Conservation (phyloP, 2,329 filamentous ascomycete genomes). For the Ilyonectria destructans region DNA sequence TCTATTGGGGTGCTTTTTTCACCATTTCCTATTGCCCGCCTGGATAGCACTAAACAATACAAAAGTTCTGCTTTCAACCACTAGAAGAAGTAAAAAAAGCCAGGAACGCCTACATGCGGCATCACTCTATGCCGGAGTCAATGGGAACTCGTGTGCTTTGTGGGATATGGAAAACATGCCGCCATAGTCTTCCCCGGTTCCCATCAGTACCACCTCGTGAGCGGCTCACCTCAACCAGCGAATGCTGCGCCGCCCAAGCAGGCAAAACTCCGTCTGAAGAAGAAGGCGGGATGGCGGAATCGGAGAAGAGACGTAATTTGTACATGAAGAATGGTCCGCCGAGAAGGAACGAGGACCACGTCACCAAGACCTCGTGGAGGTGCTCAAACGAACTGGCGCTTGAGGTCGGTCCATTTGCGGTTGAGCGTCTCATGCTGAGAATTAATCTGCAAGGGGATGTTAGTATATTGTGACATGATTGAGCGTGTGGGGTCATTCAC, state of each 20-base stretch:
- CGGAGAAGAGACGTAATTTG: conserved; percentile 38
- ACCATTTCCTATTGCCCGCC: conserved; percentile 14
- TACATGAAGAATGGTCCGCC: conserved; percentile 45
- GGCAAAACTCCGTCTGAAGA: conserved; percentile 25
- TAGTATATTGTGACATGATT: conserved; percentile 27
- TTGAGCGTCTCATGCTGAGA: conserved; percentile 79
- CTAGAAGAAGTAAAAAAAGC: conserved; percentile 18
- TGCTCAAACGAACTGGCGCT: conserved; percentile 68
- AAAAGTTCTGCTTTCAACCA: conserved; percentile 20
- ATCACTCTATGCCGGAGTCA: conserved; percentile 25
- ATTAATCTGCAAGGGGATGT: conserved; percentile 71
- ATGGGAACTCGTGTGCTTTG: conserved; percentile 34
- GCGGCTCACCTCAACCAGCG: conserved; percentile 35
- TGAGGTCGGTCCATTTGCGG: conserved; percentile 85
- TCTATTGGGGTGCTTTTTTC: conserved; percentile 30
- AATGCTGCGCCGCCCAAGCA: conserved; percentile 30
- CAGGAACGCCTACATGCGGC: conserved; percentile 31
- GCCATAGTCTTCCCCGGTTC: conserved; percentile 32
- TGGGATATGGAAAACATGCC: conserved; percentile 41
- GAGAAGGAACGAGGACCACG: conserved; percentile 19
- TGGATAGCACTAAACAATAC: conserved; percentile 20
- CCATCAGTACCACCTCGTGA: conserved; percentile 42
- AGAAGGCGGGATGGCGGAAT: conserved; percentile 28
- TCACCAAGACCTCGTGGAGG: conserved; percentile 4
- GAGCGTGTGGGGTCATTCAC: conserved; percentile 67